Evolutionary conservation across 2,329 filamentous ascomycete genomes (phyloP), one percentile per base, ranked within the genome.

Genomic region (Chaetomium sp.): DNA sequence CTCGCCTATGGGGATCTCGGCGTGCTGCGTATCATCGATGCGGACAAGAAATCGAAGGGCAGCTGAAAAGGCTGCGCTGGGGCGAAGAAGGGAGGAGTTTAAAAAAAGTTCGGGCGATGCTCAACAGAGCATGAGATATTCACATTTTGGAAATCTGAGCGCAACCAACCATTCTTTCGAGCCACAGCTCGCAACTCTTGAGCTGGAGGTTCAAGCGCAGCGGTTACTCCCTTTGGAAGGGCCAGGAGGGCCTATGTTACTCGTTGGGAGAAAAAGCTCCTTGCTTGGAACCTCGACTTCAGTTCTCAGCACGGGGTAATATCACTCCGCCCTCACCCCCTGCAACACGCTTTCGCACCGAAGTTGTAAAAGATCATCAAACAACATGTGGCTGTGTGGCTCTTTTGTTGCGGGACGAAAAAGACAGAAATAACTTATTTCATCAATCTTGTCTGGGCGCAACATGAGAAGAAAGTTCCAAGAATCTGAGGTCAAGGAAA

Each of bases 1-100:
- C 71, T 92, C 57, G 88, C 88, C 1, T 91, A 89, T 67, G 82
- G 82, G 52, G 88, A 91, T 65, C 71, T 82, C 38, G 85, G 85
- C 0, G 79, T 79, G 50, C 70, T 91, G 56, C 84, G 86, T 64
- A 88, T 91, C 55, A 75, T 89, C 48, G 81, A 82, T 61, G 64
- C 69, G 27, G 76, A 76, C 48, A 70, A 71, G 54, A 77, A 76
- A 63, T 74, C n/a, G 19, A 27, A 27, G 19, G 19, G 19, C 19
- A 27, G 19, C 19, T 27, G 19, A 27, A 27, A 3, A 27, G 19
- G 19, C 19, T 27, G 19, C 19, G 19, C 19, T 27, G 19, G 19
- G 19, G 19, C 19, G 19, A 27, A 27, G 19, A 27, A 27, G 19
- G 19, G 19, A 27, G 19, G 19, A 27, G 19, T 27, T 27, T 27